A percentile compares a stretch with the other conserved stretches of the same genome.
phyloP scores from a whole-genome alignment of 306 rosid genomes.

The Gastrolobium bilobum region DNA sequence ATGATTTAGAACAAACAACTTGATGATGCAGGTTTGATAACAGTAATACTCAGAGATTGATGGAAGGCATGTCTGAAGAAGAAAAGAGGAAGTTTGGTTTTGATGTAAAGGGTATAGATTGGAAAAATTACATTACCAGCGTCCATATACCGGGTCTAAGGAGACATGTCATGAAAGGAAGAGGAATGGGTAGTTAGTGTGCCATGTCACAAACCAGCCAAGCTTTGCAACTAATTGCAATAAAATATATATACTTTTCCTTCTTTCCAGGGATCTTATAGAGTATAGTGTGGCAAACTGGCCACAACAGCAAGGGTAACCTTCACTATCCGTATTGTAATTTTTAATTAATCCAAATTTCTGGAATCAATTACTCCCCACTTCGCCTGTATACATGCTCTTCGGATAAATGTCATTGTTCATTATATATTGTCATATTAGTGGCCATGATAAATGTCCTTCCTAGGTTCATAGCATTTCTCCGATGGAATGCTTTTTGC shows the following conservation, averaged over 20 bases:
- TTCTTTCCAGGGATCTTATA: slow-evolving; percentile 8
- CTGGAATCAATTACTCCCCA: slow-evolving; percentile 18
- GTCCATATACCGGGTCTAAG: slow-evolving; percentile 80
- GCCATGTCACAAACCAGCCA: background rate
- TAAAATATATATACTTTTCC: slow-evolving; percentile 21
- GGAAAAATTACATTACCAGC: slow-evolving; percentile 73
- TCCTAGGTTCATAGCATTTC: too few relatives aligned
- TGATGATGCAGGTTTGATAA: slow-evolving; percentile 72
- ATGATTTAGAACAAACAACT: slow-evolving; percentile 12
- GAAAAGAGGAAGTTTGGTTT: slow-evolving; percentile 74
- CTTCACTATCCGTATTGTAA: slow-evolving; percentile 49
- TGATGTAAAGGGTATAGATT: slow-evolving; percentile 72
- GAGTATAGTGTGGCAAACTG: slow-evolving; percentile 3
- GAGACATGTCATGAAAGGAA: slow-evolving; percentile 80
- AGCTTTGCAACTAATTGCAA: slow-evolving; percentile 46
- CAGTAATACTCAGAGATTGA: slow-evolving; percentile 67
- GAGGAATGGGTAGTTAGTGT: slow-evolving; percentile 54
- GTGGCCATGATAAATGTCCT: too few relatives aligned
- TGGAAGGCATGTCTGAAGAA: slow-evolving; percentile 74
- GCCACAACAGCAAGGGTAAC: background rate
- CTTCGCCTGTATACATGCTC: background rate
- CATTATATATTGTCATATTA: too few relatives aligned
- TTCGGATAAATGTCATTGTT: background rate
- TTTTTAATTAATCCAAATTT: slow-evolving; percentile 41
- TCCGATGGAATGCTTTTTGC: too few relatives aligned